These are phyloP conservation scores for Pestalotiopsis sp. DNA, from an alignment of 2,329 filamentous ascomycete genomes.

Conservation along the genomic window DNA sequence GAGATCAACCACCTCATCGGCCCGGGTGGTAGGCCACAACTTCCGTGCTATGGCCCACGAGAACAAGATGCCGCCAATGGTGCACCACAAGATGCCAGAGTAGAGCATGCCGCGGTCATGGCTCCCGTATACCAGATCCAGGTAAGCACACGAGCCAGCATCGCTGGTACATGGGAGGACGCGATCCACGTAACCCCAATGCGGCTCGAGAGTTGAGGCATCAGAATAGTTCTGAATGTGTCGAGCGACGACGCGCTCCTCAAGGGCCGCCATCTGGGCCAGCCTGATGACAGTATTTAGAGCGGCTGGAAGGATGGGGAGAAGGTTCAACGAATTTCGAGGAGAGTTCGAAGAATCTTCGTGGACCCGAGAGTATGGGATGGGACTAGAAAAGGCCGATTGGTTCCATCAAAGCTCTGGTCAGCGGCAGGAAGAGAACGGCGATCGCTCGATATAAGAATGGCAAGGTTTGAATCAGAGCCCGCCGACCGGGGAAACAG, in stretches of 20 bases:
- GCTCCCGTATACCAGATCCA: constrained; percentile 52
- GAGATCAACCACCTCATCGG: constrained; percentile 24
- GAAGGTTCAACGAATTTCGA: background rate
- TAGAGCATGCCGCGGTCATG: constrained; percentile 56
- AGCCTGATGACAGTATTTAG: constrained; percentile 10
- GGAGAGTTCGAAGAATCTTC: constrained; percentile 5
- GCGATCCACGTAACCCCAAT: constrained; percentile 61
- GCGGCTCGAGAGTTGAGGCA: constrained; percentile 40
- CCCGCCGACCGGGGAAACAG: too few relatives aligned
- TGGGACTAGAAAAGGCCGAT: background rate
- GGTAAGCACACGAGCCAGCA: constrained; percentile 59
- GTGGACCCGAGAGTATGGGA: background rate
- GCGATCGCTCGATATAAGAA: background rate
- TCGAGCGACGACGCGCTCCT: constrained; percentile 25
- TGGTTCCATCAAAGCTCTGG: background rate
- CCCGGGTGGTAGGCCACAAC: constrained; percentile 25
- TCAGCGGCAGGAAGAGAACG: background rate
- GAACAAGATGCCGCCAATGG: constrained; percentile 45
- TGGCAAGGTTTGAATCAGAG: background rate
- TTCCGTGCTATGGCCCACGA: constrained; percentile 42
- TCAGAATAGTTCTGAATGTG: constrained; percentile 50
- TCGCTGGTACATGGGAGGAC: constrained; percentile 61
- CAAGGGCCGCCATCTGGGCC: constrained; percentile 25
- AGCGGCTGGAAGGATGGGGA: background rate
- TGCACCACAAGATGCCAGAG: constrained; percentile 52